Percentiles rank a stretch among this genome's conserved stretches.
phyloP scores from a whole-genome alignment of 148 eudicot genomes.

The Beta vulgaris region DNA sequence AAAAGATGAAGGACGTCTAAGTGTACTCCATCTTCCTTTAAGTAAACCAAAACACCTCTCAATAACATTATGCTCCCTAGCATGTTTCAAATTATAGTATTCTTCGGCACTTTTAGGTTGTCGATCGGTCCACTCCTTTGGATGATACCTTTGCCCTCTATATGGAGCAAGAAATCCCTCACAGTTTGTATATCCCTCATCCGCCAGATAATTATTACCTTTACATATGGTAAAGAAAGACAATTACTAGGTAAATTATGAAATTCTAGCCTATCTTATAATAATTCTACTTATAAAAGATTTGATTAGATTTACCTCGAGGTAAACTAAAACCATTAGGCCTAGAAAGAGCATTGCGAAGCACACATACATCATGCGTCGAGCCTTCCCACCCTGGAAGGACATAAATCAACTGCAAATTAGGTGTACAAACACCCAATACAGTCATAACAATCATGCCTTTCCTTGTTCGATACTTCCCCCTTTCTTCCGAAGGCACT shows the following conservation, averaged over 20 bases:
- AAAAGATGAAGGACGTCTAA: background rate
- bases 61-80: background rate
- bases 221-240: background rate
- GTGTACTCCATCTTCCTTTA: background rate
- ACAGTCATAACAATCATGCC: background rate
- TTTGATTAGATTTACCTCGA: too few species aligned
- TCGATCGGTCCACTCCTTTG: background rate
- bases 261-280: background rate
- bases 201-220: background rate
- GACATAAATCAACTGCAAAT: background rate
- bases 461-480: background rate
- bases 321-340: too few species aligned
- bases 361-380: background rate
- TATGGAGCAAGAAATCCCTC: slow-evolving; percentile 5
- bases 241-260: background rate
- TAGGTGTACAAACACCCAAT: background rate
- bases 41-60: background rate
- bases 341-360: too few species aligned
- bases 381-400: slow-evolving; percentile 6
- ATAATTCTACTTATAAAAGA: too few species aligned
- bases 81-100: background rate
- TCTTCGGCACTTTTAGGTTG: slow-evolving; percentile 1
- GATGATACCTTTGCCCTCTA: too few species aligned
- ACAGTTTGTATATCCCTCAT: slow-evolving; percentile 1
- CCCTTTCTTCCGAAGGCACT: too few species aligned